Percentiles rank a stretch among this genome's conserved stretches.
phyloP scores from a whole-genome alignment of 345 rosid genomes.

The Luvunga scandens region DNA sequence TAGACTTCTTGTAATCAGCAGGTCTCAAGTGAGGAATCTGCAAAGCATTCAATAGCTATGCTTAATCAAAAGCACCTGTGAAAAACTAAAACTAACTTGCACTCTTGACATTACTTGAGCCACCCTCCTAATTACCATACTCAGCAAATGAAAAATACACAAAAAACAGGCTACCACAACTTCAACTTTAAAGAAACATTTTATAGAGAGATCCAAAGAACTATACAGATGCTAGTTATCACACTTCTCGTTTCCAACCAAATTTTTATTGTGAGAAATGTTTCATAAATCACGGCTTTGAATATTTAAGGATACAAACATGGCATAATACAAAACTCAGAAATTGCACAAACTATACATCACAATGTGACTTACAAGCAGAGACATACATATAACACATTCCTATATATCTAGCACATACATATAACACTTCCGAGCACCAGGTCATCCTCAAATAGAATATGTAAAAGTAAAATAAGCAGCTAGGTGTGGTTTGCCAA shows the following conservation, averaged over 20 bases:
- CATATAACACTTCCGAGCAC: neutral
- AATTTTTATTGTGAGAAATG: neutral
- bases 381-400: neutral
- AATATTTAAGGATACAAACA: neutral
- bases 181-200: neutral
- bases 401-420: neutral
- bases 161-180: neutral
- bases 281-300: neutral
- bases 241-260: neutral
- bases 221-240: too few species aligned
- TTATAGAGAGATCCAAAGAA: neutral
- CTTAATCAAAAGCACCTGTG: neutral
- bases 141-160: too few species aligned
- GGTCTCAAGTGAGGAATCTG: constrained; percentile 82
- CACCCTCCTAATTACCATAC: neutral
- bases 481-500: neutral
- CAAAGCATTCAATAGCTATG: neutral
- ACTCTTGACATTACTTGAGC: neutral
- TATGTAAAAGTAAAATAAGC: neutral
- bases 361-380: neutral
- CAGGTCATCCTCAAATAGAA: neutral
- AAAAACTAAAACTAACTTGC: neutral
- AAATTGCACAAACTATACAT: neutral
- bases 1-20: constrained; percentile 62
- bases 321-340: neutral